Evolutionary conservation across 2,329 filamentous ascomycete species (phyloP).

Genomic region (Chaetomium olivaceum): DNA sequence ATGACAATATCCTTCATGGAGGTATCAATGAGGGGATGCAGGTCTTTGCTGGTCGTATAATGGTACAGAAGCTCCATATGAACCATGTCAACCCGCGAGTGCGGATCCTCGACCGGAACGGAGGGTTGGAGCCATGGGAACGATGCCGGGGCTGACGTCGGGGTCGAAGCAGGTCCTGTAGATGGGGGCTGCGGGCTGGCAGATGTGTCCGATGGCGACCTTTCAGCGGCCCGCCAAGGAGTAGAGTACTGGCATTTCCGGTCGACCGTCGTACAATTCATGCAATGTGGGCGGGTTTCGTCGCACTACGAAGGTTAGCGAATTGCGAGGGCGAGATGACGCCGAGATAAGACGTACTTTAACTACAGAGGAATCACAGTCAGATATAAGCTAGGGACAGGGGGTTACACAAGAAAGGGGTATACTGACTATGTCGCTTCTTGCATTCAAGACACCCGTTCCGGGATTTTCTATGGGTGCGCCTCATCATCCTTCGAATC

Average conservation of each 20-base stretch:
- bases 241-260: conserved; percentile 34
- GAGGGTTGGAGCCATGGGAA: conserved; percentile 13
- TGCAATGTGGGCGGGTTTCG: conserved; percentile 37
- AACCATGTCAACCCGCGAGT: conserved; percentile 30
- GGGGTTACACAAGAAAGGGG: background rate
- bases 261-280: conserved; percentile 37
- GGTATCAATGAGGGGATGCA: conserved; percentile 23
- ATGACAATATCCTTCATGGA: conserved; percentile 26
- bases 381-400: background rate
- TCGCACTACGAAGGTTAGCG: conserved; percentile 34
- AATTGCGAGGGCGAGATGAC: background rate
- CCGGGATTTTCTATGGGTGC: conserved; percentile 37
- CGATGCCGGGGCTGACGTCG: conserved; percentile 9
- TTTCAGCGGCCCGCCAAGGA: conserved; percentile 6
- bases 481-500: conserved; percentile 29
- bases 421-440: conserved; percentile 33
- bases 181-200: conserved; percentile 19
- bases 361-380: conserved; percentile 20
- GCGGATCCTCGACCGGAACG: conserved; percentile 11
- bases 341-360: conserved; percentile 28
- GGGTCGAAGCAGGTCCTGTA: conserved; percentile 1
- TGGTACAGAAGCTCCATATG: conserved; percentile 37
- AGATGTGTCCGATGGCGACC: conserved; percentile 18
- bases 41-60: conserved; percentile 26
- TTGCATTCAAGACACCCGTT: conserved; percentile 40